Evolutionary conservation across 2,329 filamentous ascomycete genomes (phyloP).

Genomic region (Botrytis fabae): DNA sequence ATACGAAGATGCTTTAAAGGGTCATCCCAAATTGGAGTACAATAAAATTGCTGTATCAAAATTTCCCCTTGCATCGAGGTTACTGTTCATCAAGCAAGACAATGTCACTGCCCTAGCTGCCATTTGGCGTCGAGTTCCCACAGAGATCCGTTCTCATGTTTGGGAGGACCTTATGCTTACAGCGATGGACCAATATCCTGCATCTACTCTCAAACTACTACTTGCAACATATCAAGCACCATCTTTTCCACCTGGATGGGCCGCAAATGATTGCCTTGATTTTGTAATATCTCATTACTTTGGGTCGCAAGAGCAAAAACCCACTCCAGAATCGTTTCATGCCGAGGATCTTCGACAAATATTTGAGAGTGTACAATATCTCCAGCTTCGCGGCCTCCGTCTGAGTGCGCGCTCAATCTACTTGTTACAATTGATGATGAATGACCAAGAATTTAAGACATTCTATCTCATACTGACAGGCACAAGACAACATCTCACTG

Average conservation of each 20-base stretch:
- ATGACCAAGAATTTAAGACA: slow-evolving; percentile 23
- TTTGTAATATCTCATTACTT: slow-evolving; percentile 22
- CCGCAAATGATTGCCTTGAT: slow-evolving; percentile 19
- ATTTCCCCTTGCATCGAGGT: slow-evolving; percentile 6
- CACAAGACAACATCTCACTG: slow-evolving; percentile 29
- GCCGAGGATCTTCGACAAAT: slow-evolving; percentile 7
- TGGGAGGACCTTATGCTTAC: slow-evolving; percentile 24
- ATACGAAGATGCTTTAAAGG: slow-evolving; percentile 16
- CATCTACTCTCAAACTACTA: slow-evolving; percentile 21
- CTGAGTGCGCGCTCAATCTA: slow-evolving; percentile 31
- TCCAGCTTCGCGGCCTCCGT: slow-evolving; percentile 15
- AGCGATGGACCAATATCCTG: slow-evolving; percentile 17
- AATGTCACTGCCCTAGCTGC: slow-evolving; percentile 10
- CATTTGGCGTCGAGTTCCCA: slow-evolving; percentile 21
- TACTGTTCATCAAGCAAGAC: slow-evolving; percentile 23
- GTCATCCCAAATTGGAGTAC: slow-evolving; percentile 3
- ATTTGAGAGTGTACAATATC: slow-evolving; percentile 16
- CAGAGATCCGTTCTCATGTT: slow-evolving; percentile 15
- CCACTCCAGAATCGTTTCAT: not conserved
- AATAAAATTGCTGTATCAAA: not conserved
- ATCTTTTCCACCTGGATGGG: slow-evolving; percentile 19
- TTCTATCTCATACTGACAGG: slow-evolving; percentile 32
- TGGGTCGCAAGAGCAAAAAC: slow-evolving; percentile 3
- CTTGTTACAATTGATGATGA: slow-evolving; percentile 29
- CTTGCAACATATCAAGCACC: slow-evolving; percentile 20